Percentiles rank a stretch among this genome's conserved stretches.
These are phyloP conservation scores for Neoboletus magnificus DNA, from an alignment of 768 basidiomycete species.

Conservation along the genomic window DNA sequence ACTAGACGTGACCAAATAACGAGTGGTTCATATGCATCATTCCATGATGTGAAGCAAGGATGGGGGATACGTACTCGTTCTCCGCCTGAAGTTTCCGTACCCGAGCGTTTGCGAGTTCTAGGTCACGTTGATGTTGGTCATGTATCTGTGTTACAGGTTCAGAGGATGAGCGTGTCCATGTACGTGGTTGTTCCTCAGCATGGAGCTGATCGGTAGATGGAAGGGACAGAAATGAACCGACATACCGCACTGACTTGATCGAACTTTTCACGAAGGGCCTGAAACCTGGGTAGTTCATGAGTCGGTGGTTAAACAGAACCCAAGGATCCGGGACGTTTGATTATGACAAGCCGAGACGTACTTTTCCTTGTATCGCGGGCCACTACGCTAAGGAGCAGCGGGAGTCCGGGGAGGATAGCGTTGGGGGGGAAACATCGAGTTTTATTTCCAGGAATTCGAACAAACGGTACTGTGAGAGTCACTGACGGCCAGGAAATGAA, in stretches of 20 bases:
- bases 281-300: slow-evolving; percentile 20
- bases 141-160: slow-evolving; percentile 13
- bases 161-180: background rate
- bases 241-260: slow-evolving; percentile 33
- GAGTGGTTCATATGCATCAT: background rate
- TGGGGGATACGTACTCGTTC: slow-evolving; percentile 27
- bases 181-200: background rate
- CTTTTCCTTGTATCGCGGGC: slow-evolving; percentile 33
- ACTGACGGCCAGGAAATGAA: background rate
- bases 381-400: slow-evolving; percentile 15
- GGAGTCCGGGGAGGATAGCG: slow-evolving; percentile 6
- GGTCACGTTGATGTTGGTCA: slow-evolving; percentile 25
- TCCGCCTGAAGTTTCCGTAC: slow-evolving; percentile 31
- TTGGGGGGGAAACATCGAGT: no score
- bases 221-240: background rate
- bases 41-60: background rate
- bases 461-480: background rate
- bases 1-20: slow-evolving; percentile 6
- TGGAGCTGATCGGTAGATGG: background rate
- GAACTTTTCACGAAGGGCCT: slow-evolving; percentile 30
- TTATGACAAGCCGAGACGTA: slow-evolving; percentile 2
- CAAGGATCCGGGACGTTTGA: background rate
- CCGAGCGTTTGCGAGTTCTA: slow-evolving; percentile 26
- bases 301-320: background rate
- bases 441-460: no score